Evolutionary conservation across 2,329 filamentous ascomycete species (phyloP), one percentile per base, ranked within the genome.

Genomic region (Piedraia hortae): DNA sequence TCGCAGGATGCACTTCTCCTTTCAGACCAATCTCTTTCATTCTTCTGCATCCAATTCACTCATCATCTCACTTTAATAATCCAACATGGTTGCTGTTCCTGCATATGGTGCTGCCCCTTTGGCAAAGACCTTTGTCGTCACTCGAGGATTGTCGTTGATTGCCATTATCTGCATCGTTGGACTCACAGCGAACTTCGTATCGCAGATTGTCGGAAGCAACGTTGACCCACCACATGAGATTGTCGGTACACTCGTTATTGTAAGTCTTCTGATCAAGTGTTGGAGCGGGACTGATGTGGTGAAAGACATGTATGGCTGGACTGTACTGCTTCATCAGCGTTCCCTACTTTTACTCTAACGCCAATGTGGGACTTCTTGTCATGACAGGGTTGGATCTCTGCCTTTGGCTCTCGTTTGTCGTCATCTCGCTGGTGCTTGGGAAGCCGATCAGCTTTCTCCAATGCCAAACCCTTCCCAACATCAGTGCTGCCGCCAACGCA

Each of bases 111-210:
- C 70, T 42, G 45, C 47, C 26, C 51, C 51, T 22, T 51, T 85
- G 33, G 75, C 72, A 43, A 63, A 69, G 35, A 71, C 70, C 7
- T 20, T 20, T 12, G 12, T 20, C 8, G 7, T 20, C 8, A 12
- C 19, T 6, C 19, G 19, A 8, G 19, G 19, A 8, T 6, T 20
- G 19, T 20, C 19, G 6, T 6, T 6, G 19, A 20, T 12, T 7
- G 19, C 19, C 7, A 20, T 90, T 39, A 54, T 85, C 26, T 54
- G 66, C 26, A 64, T 85, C 32, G 69, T 89, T 31, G 75, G 77
- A 20, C 62, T 90, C 43, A 65, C 65, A 1, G 62, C 70, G 37
- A 77, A 80, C 45, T 88, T 90, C 46, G 67, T 89, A 36, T 56
- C 65, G 12, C 58, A 73, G 34, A 77, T 88, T 41, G 62, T 75